Evolutionary conservation across 371 early-diverging fungal species (phyloP).

Genomic region (Apophysomyces ossiformis): DNA sequence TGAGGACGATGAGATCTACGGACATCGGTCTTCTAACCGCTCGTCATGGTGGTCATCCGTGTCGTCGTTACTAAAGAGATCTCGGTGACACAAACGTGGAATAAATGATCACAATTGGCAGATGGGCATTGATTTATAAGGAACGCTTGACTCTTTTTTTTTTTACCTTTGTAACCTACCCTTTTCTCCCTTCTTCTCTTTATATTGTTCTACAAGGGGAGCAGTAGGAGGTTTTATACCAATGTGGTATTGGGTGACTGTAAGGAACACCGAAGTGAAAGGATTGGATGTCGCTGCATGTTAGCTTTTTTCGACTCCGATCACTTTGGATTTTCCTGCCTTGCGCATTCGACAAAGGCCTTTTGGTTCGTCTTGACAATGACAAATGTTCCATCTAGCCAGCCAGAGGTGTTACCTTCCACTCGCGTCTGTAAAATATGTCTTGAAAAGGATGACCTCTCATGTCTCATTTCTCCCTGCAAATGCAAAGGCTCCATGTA

Average conservation of each 20-base stretch:
- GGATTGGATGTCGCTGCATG: no score
- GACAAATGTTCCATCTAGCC: background rate
- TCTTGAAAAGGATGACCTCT: slow-evolving; percentile 49
- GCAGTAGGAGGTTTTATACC: no score
- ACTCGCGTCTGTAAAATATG: slow-evolving; percentile 54
- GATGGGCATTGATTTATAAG: background rate
- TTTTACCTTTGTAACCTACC: no score
- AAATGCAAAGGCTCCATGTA: slow-evolving; percentile 64
- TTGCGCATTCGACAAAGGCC: no score
- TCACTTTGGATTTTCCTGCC: no score
- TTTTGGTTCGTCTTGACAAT: no score
- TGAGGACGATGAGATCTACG: background rate
- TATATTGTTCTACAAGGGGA: no score
- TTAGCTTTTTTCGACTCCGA: no score
- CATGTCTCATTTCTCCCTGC: slow-evolving; percentile 57
- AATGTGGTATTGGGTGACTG: no score
- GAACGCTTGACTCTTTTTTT: no score
- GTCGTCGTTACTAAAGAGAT: slow-evolving; percentile 3
- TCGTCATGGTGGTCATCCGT: slow-evolving; percentile 8
- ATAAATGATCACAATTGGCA: background rate
- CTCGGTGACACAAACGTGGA: background rate
- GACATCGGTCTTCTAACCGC: slow-evolving; percentile 1
- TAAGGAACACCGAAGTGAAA: no score
- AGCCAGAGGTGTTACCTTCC: background rate
- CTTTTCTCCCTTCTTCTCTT: no score